phyloP scores from a whole-genome alignment of 805 yeast species.

The Tetrapisispora iriomotensis region DNA sequence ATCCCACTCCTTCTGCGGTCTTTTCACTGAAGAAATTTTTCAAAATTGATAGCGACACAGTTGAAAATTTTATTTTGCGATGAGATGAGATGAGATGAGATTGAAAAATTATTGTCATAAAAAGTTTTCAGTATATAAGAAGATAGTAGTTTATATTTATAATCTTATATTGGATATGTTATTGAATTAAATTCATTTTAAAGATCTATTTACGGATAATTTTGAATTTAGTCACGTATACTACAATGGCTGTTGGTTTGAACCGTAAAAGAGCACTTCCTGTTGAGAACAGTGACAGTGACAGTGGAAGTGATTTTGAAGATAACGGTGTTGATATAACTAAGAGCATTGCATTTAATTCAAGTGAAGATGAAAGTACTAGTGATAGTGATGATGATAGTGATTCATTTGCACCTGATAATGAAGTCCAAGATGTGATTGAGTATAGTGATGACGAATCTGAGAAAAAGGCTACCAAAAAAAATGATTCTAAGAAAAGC shows the following conservation, averaged over 20 bases:
- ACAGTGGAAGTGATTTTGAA: slow-evolving; percentile 35
- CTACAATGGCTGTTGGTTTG: not conserved
- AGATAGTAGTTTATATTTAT: too few relatives aligned
- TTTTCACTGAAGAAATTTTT: too few relatives aligned
- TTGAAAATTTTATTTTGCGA: slow-evolving; percentile 1
- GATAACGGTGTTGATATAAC: slow-evolving; percentile 46
- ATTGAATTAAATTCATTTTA: too few relatives aligned
- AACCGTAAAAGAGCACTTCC: not conserved
- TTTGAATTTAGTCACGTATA: too few relatives aligned
- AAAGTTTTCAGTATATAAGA: not conserved
- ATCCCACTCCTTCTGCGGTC: too few relatives aligned
- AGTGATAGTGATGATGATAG: slow-evolving; percentile 25
- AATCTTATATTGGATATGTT: too few relatives aligned
- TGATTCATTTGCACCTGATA: slow-evolving; percentile 12
- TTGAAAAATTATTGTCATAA: not conserved
- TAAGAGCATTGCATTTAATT: slow-evolving; percentile 41
- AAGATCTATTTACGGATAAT: too few relatives aligned
- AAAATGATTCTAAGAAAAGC: slow-evolving; percentile 5
- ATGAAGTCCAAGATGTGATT: slow-evolving; percentile 16
- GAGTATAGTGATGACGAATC: slow-evolving; percentile 25
- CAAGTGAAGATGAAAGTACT: slow-evolving; percentile 31
- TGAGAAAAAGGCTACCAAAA: slow-evolving; percentile 22
- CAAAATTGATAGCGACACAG: not conserved
- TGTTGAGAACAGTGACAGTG: too few relatives aligned
- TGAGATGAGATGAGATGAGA: slow-evolving; percentile 10